phyloP scores from a whole-genome alignment of 768 basidiomycete genomes.

The Leucosporidium yakuticum region DNA sequence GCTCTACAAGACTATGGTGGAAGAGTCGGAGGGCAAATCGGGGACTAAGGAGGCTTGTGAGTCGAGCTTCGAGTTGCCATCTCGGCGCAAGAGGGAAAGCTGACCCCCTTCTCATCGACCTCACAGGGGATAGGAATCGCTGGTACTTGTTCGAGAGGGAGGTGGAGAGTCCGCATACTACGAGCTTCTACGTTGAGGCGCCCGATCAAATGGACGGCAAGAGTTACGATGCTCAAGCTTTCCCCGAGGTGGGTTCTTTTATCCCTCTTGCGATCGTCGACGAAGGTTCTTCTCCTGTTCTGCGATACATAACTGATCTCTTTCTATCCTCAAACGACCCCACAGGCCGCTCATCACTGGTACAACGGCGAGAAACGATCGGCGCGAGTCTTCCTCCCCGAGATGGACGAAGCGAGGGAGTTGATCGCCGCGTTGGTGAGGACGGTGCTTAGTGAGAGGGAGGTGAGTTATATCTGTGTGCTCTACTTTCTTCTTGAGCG shows the following conservation, averaged over 20 bases:
- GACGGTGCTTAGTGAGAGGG: conserved; percentile 11
- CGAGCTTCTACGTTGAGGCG: conserved; percentile 30
- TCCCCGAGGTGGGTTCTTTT: conserved; percentile 18
- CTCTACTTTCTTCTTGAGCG: too few species aligned
- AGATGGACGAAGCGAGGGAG: conserved; percentile 30
- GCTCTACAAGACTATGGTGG: conserved; percentile 29
- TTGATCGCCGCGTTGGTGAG: conserved; percentile 33
- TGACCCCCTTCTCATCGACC: too few species aligned
- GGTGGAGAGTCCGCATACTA: conserved; percentile 35
- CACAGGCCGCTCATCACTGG: conserved; percentile 31
- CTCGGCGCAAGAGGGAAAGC: not conserved
- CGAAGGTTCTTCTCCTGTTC: too few species aligned
- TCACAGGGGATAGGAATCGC: conserved; percentile 28
- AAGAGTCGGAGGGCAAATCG: conserved; percentile 12
- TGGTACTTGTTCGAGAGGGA: conserved; percentile 34
- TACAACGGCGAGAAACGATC: conserved; percentile 33
- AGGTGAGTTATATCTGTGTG: not conserved
- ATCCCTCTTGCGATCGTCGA: not conserved
- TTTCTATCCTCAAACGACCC: not conserved
- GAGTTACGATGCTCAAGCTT: conserved; percentile 8
- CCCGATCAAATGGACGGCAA: not conserved
- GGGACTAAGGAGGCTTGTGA: conserved; percentile 5
- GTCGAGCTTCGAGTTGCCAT: not conserved
- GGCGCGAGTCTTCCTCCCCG: conserved; percentile 13
- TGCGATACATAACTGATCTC: not conserved